Evolutionary conservation across 73 alveolate genomes (phyloP).

Genomic region (Tetrahymena malaccensis): DNA sequence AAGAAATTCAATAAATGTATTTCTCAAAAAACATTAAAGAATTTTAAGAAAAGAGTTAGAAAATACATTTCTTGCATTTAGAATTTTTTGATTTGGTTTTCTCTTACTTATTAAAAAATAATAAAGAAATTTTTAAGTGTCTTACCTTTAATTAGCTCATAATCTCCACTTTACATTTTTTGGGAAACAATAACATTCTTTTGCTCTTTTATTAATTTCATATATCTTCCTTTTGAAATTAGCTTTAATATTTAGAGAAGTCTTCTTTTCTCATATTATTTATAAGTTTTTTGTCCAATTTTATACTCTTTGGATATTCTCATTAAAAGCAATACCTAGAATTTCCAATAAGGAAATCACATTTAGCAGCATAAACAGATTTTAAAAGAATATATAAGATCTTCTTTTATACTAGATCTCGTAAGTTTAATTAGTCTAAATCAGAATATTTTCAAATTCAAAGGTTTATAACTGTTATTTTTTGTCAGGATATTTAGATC

Average conservation of each 20-base stretch:
- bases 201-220: background rate
- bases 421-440: background rate
- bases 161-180: background rate
- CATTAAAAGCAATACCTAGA: background rate
- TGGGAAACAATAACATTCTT: background rate
- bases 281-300: background rate
- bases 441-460: background rate
- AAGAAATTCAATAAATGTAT: background rate
- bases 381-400: background rate
- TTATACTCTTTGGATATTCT: background rate
- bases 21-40: background rate
- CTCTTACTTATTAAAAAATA: too few relatives aligned
- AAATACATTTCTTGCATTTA: background rate
- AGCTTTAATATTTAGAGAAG: background rate
- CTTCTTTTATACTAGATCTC: background rate
- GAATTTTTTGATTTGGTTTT: background rate
- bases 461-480: background rate
- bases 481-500: background rate
- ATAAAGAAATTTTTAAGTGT: background rate
- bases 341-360: background rate
- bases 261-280: background rate
- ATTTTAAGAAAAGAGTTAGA: background rate
- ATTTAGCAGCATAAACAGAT: background rate
- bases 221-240: background rate
- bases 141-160: background rate